Evolutionary conservation across 352 stramenopile species (phyloP).

Genomic region (Globisporangium recalcitrans): DNA sequence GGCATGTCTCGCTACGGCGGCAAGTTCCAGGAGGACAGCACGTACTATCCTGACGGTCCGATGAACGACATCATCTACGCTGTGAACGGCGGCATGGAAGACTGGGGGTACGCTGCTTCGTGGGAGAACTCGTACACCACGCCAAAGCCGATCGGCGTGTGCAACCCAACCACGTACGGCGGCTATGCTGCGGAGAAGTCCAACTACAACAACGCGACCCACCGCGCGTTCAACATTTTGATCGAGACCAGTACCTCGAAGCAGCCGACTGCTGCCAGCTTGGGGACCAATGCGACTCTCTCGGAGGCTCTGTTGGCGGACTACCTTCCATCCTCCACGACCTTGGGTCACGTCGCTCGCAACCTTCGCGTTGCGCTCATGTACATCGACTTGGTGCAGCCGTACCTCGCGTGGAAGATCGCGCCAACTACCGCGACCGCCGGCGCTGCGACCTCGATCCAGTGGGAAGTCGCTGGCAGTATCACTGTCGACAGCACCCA

Average conservation of each 20-base stretch:
- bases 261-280: conserved; percentile 42
- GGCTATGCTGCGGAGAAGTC: conserved; percentile 86
- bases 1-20: conserved; percentile 69
- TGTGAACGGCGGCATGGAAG: conserved; percentile 94
- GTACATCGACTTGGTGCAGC: conserved; percentile 91
- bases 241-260: conserved; percentile 92
- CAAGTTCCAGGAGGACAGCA: conserved; percentile 48
- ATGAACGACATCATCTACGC: conserved; percentile 96
- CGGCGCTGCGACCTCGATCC: conserved; percentile 21
- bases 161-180: conserved; percentile 77
- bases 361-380: conserved; percentile 91
- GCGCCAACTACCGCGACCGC: conserved; percentile 16
- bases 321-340: conserved; percentile 39
- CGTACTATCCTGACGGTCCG: conserved; percentile 55
- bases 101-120: conserved; percentile 91
- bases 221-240: conserved; percentile 92
- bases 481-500: conserved; percentile 60
- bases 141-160: conserved; percentile 53
- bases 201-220: conserved; percentile 85
- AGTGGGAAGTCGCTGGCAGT: conserved; percentile 53
- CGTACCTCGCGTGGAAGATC: conserved; percentile 77
- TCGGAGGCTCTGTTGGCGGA: conserved; percentile 41
- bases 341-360: conserved; percentile 88
- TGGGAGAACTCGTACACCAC: conserved; percentile 64
- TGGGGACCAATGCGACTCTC: conserved; percentile 63